Conservation (phyloP, 225 moss, liverwort and hornwort genomes). For the Rhytidiadelphus loreus region DNA sequence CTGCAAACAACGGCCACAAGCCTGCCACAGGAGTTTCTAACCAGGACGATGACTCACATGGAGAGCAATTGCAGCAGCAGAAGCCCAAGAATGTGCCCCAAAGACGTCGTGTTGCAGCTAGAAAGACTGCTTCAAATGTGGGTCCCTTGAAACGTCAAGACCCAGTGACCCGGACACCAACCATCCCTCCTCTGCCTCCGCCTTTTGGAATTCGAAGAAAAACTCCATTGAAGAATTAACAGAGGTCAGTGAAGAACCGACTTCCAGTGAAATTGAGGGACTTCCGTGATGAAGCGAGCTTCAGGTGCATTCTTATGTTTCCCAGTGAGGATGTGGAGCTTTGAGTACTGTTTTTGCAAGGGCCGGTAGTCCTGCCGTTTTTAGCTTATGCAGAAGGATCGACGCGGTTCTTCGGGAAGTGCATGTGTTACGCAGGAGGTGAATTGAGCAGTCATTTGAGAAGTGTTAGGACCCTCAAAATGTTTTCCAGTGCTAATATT, state of each 20-base stretch:
- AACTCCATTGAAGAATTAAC: not conserved
- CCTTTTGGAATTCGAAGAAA: not conserved
- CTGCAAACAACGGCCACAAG: not conserved
- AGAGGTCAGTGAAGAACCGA: not conserved
- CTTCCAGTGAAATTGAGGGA: not conserved
- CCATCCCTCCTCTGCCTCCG: not conserved
- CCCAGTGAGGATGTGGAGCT: not conserved
- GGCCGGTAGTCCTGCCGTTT: not conserved
- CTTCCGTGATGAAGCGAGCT: not conserved
- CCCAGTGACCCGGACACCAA: not conserved
- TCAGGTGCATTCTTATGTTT: not conserved
- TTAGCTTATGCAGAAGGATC: not conserved
- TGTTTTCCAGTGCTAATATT: not conserved
- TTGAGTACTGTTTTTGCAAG: not conserved
- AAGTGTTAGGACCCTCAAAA: not conserved
- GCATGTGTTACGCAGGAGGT: not conserved
- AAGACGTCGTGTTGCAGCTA: slow-evolving; percentile 1
- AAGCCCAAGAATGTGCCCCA: not conserved
- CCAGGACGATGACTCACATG: not conserved
- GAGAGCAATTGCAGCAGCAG: not conserved
- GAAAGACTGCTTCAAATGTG: not conserved
- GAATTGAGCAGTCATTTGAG: not conserved
- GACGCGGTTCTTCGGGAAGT: not conserved
- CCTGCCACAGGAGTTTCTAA: not conserved
- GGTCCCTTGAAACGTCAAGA: not conserved